Percentiles rank a stretch among this genome's conserved stretches.
Conservation (phyloP, 2,329 filamentous ascomycete species). For the Corniculantispora saksenae region DNA sequence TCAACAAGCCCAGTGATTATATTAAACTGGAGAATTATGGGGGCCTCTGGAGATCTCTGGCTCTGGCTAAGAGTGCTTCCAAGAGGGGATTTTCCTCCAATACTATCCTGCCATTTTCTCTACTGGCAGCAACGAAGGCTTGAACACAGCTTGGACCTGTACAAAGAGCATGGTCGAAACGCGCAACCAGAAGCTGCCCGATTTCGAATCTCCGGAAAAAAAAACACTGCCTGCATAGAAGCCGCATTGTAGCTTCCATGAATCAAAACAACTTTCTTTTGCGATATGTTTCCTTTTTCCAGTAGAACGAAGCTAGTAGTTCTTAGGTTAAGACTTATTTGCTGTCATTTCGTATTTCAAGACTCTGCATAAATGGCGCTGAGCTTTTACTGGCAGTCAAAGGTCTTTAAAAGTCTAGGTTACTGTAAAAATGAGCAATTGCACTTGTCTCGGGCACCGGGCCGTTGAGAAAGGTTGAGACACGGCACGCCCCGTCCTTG, state of each 20-base stretch:
- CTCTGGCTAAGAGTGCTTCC: too few species aligned
- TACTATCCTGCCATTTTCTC: too few species aligned
- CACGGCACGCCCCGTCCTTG: neutral
- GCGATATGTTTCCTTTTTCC: neutral
- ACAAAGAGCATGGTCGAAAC: too few species aligned
- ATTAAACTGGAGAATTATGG: neutral
- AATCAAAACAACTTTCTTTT: neutral
- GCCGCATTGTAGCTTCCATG: too few species aligned
- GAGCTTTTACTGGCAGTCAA: neutral
- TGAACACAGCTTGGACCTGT: too few species aligned
- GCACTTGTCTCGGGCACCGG: neutral
- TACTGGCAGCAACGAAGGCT: too few species aligned
- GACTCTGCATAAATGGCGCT: neutral
- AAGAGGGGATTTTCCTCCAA: too few species aligned
- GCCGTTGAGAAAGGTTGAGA: constrained; percentile 1
- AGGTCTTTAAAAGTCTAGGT: neutral
- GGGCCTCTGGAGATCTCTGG: too few species aligned
- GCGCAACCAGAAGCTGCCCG: too few species aligned
- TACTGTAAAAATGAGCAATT: neutral
- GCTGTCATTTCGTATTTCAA: neutral
- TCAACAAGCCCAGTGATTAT: neutral
- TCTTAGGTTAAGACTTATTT: neutral
- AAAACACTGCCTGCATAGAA: too few species aligned
- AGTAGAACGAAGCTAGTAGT: neutral
- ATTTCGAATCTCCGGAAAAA: too few species aligned